Evolutionary conservation across 2,329 filamentous ascomycete genomes (phyloP).

Genomic region (Triangularia verruculosa): DNA sequence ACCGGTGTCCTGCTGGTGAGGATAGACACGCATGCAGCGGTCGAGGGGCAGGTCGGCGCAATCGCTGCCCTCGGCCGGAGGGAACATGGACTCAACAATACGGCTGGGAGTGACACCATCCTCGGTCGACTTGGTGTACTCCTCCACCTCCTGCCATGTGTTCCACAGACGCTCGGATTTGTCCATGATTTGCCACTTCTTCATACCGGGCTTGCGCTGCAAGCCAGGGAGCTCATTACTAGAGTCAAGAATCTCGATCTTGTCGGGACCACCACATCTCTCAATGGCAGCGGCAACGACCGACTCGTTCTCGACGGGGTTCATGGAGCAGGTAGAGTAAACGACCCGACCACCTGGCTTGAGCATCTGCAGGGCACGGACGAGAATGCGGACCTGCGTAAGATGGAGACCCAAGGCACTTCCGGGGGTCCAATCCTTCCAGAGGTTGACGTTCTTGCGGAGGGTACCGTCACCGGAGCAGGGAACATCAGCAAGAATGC

Average conservation of each 20-base stretch:
- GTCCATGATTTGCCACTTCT: slow-evolving; percentile 87
- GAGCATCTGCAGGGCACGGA: slow-evolving; percentile 90
- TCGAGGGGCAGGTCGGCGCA: slow-evolving; percentile 73
- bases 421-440: slow-evolving; percentile 90
- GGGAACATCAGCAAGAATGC: slow-evolving; percentile 92
- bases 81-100: slow-evolving; percentile 81
- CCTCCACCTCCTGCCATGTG: slow-evolving; percentile 77
- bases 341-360: slow-evolving; percentile 93
- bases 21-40: slow-evolving; percentile 89
- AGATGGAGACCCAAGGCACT: slow-evolving; percentile 83
- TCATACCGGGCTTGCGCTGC: slow-evolving; percentile 73
- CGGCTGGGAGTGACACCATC: slow-evolving; percentile 61
- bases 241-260: slow-evolving; percentile 83
- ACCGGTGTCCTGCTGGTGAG: slow-evolving; percentile 92
- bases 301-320: slow-evolving; percentile 95
- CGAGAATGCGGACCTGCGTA: slow-evolving; percentile 85
- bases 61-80: slow-evolving; percentile 51
- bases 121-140: slow-evolving; percentile 59
- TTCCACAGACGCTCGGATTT: slow-evolving; percentile 76
- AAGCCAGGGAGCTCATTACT: slow-evolving; percentile 72
- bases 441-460: slow-evolving; percentile 89
- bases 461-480: slow-evolving; percentile 94
- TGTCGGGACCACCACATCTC: slow-evolving; percentile 77
- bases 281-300: slow-evolving; percentile 86
- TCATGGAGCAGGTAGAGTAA: slow-evolving; percentile 98